Evolutionary conservation across 257 asterid genomes (phyloP).

Genomic region (Phtheirospermum japonicum): DNA sequence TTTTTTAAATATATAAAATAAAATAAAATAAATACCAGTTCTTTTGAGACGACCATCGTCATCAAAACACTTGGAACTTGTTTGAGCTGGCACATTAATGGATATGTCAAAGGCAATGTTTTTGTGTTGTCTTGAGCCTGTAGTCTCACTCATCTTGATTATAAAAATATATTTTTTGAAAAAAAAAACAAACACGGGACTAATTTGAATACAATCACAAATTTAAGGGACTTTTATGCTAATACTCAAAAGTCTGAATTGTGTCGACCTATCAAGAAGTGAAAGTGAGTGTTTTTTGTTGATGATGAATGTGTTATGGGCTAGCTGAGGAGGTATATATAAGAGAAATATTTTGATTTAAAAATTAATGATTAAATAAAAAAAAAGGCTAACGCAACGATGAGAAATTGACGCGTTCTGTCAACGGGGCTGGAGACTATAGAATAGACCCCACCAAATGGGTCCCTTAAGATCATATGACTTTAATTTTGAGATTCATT

Average conservation of each 20-base stretch:
- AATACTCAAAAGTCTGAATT: not conserved
- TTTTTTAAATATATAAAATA: not conserved
- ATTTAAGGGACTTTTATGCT: not conserved
- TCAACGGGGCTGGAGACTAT: not conserved
- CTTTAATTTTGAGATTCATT: too few relatives aligned
- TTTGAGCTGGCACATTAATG: constrained; percentile 28
- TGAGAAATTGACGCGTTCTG: constrained; percentile 5
- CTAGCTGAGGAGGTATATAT: constrained; percentile 25
- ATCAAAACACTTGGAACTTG: constrained; percentile 31
- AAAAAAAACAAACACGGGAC: too few relatives aligned
- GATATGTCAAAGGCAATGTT: constrained; percentile 31
- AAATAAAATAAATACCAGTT: constrained; percentile 30
- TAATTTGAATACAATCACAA: not conserved
- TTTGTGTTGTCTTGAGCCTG: constrained; percentile 15
- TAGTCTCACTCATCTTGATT: constrained; percentile 25
- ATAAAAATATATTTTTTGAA: not conserved
- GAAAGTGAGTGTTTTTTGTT: too few relatives aligned
- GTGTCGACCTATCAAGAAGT: too few relatives aligned
- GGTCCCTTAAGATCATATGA: not conserved
- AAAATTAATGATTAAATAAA: too few relatives aligned
- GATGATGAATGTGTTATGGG: constrained; percentile 3
- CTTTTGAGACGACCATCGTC: constrained; percentile 43
- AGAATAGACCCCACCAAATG: not conserved
- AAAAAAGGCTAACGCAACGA: too few relatives aligned
- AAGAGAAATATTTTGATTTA: constrained; percentile 9